phyloP scores from a whole-genome alignment of 1,284 basidiomycete species.

The Austroboletus rostrupii region DNA sequence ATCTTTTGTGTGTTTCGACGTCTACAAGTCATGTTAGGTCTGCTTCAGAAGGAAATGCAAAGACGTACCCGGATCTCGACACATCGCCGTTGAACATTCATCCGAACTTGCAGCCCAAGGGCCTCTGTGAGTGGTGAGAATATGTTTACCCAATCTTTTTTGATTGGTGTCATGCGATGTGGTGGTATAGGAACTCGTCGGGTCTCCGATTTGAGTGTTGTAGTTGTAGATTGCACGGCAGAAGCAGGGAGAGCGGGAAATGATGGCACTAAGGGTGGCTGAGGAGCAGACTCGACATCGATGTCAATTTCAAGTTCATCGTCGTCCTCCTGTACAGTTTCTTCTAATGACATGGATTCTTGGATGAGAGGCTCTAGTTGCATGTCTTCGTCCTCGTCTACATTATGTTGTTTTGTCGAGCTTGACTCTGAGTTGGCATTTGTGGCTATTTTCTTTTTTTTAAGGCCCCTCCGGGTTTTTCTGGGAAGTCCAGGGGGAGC shows the following conservation, averaged over 20 bases:
- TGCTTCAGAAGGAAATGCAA: not conserved
- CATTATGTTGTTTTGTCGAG: constrained; percentile 5
- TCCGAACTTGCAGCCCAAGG: constrained; percentile 89
- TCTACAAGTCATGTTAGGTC: constrained; percentile 47
- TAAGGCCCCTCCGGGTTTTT: constrained; percentile 55
- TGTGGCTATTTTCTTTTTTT: constrained; percentile 40
- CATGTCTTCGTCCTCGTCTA: constrained; percentile 37
- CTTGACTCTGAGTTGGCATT: constrained; percentile 14
- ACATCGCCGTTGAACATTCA: constrained; percentile 87
- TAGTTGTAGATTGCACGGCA: constrained; percentile 43
- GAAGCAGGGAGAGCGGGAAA: constrained; percentile 64
- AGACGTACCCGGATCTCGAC: constrained; percentile 87
- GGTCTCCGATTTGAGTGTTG: constrained; percentile 70
- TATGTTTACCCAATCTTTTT: constrained; percentile 96
- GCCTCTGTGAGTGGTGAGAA: constrained; percentile 97
- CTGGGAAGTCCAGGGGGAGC: constrained; percentile 33
- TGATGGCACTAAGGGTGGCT: constrained; percentile 48
- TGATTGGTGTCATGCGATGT: constrained; percentile 95
- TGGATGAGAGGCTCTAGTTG: constrained; percentile 16
- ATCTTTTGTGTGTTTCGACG: constrained; percentile 92
- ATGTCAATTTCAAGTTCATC: constrained; percentile 64
- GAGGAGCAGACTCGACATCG: constrained; percentile 39
- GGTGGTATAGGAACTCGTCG: constrained; percentile 88
- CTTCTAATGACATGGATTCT: constrained; percentile 3
- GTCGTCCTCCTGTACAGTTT: constrained; percentile 41